Percentiles rank a stretch among this genome's conserved stretches.
These are phyloP conservation scores for Monosporascus ibericus DNA, from an alignment of 2,329 filamentous ascomycete species.

Conservation along the genomic window DNA sequence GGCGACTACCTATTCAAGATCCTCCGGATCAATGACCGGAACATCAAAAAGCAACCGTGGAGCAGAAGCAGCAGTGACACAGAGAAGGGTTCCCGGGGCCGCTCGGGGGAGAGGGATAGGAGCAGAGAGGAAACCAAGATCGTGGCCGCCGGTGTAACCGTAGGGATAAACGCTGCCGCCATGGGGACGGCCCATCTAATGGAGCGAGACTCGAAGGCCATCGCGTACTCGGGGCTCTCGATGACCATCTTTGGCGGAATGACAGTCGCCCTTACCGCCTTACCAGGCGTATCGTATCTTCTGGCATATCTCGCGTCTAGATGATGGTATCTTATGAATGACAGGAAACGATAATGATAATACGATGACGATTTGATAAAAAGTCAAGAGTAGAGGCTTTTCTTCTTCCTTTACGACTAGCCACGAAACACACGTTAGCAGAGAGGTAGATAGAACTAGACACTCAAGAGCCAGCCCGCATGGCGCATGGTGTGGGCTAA, in stretches of 20 bases:
- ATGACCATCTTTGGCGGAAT: constrained; percentile 53
- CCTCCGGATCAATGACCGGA: constrained; percentile 18
- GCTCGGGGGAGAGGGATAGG: background rate
- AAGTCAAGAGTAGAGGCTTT: no score
- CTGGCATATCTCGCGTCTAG: constrained; percentile 28
- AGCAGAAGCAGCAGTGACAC: background rate
- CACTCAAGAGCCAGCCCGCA: no score
- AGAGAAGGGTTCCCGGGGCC: constrained; percentile 1
- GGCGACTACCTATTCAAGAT: constrained; percentile 21
- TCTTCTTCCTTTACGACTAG: no score
- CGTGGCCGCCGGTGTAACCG: constrained; percentile 44
- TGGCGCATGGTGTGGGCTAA: no score
- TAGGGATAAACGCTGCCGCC: constrained; percentile 54
- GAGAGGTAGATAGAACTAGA: no score
- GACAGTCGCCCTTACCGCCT: constrained; percentile 48
- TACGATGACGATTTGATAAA: background rate
- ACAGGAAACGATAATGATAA: background rate
- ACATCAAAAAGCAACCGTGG: background rate
- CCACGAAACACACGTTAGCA: no score
- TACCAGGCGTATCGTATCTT: constrained; percentile 37
- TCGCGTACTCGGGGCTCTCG: constrained; percentile 49
- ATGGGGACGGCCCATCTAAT: constrained; percentile 55
- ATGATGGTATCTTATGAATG: constrained; percentile 4
- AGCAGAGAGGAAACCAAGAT: constrained; percentile 21
- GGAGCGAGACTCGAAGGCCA: constrained; percentile 44